Percentiles rank a stretch among this genome's conserved stretches.
Conservation (phyloP, 164 flowering plant genomes). For the Magnolia sinica region DNA sequence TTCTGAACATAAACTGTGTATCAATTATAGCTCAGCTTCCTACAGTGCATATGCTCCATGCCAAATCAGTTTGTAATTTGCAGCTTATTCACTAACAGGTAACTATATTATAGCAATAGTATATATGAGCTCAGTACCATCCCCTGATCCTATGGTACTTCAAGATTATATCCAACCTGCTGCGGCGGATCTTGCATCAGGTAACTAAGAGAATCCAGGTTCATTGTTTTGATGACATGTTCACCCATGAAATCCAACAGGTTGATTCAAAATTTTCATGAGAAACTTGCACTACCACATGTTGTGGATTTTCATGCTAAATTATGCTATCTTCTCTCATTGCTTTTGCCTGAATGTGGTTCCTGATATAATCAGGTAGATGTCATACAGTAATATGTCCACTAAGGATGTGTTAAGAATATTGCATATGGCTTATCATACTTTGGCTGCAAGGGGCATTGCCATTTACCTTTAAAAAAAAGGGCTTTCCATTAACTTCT, state of each 20-base stretch:
- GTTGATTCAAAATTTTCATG: too few relatives aligned
- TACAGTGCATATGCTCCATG: conserved; percentile 1
- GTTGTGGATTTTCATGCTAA: too few relatives aligned
- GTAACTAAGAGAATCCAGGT: conserved; percentile 21
- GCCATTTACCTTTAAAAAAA: too few relatives aligned
- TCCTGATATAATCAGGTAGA: neutral
- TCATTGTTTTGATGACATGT: neutral
- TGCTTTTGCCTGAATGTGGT: neutral
- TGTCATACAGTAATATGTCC: neutral
- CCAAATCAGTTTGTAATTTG: conserved; percentile 9
- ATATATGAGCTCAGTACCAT: conserved; percentile 38
- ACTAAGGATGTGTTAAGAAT: neutral
- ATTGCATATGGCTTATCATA: neutral
- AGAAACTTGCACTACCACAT: too few relatives aligned
- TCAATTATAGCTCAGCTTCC: conserved; percentile 1
- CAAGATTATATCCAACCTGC: conserved; percentile 59
- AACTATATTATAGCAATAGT: conserved; percentile 59
- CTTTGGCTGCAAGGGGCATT: neutral
- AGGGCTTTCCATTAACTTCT: too few relatives aligned
- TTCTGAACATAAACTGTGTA: neutral
- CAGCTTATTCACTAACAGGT: conserved; percentile 36
- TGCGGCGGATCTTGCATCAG: conserved; percentile 42
- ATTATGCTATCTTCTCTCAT: too few relatives aligned
- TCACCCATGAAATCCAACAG: neutral
- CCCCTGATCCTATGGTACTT: conserved; percentile 34